Conservation (phyloP, 2,329 filamentous ascomycete species). For the Trichoderma simmonsii region DNA sequence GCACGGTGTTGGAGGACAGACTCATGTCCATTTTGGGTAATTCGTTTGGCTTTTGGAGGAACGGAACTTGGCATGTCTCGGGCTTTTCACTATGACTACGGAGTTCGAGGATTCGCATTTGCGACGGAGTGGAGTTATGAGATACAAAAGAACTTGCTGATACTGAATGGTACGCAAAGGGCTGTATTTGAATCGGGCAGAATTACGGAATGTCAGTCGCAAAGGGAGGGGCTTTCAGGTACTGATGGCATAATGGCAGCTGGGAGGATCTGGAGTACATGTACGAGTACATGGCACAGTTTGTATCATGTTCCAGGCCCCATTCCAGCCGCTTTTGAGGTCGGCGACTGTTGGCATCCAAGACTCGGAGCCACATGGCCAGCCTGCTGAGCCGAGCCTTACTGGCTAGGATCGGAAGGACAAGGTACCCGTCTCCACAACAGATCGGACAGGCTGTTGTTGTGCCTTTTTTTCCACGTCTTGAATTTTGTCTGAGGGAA, state of each 20-base stretch:
- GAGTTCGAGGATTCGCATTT: not conserved
- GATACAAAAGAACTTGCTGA: not conserved
- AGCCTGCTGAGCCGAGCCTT: not conserved
- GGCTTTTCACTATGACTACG: not conserved
- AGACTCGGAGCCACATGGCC: constrained; percentile 5
- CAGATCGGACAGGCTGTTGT: constrained; percentile 4
- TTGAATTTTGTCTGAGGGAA: not conserved
- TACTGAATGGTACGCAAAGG: not conserved
- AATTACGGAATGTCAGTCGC: not conserved
- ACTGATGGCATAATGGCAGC: not conserved
- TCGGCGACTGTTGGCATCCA: not conserved
- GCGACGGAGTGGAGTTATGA: not conserved
- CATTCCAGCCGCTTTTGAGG: not conserved
- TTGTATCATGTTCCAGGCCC: not conserved
- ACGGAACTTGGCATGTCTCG: not conserved
- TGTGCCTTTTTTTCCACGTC: not conserved
- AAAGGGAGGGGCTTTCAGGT: not conserved
- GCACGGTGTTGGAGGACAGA: constrained; percentile 1
- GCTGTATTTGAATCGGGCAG: not conserved
- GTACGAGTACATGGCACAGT: not conserved
- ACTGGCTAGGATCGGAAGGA: not conserved
- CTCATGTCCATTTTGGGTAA: not conserved
- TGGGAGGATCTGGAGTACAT: not conserved
- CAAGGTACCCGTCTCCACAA: not conserved
- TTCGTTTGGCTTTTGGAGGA: not conserved